phyloP scores from a whole-genome alignment of 148 eudicot species.

The Amaranthus hypochondriacus region DNA sequence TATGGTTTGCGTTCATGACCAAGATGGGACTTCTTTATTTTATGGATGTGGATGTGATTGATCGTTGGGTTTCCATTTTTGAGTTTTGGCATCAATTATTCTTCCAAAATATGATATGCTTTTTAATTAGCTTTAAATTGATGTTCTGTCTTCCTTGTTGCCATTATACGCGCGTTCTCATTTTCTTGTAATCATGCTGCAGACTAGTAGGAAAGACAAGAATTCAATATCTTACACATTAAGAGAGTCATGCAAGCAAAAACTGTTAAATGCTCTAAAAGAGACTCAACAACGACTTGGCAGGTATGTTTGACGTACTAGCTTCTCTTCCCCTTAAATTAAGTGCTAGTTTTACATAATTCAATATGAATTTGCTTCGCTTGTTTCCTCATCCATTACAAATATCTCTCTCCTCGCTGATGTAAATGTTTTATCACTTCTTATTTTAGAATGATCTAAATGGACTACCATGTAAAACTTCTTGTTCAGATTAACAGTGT shows the following conservation, averaged over 20 bases:
- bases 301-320: conserved; percentile 34
- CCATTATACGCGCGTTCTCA: not conserved
- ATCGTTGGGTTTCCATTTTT: not conserved
- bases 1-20: not conserved
- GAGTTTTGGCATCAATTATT: not conserved
- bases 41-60: not conserved
- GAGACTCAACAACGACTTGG: conserved; percentile 54
- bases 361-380: not conserved
- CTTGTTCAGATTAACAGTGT: not conserved
- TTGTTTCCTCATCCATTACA: conserved; percentile 1
- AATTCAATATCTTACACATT: conserved; percentile 54
- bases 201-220: conserved; percentile 55
- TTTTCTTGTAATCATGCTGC: conserved; percentile 8
- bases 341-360: no score
- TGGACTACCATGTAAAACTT: not conserved
- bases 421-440: not conserved
- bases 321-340: not conserved
- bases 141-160: not conserved
- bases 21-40: not conserved
- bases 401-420: not conserved
- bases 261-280: conserved; percentile 54
- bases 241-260: conserved; percentile 68
- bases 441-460: not conserved
- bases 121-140: not conserved
- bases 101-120: not conserved